Conservation (phyloP, 768 basidiomycete species). For the Collybia sordida region DNA sequence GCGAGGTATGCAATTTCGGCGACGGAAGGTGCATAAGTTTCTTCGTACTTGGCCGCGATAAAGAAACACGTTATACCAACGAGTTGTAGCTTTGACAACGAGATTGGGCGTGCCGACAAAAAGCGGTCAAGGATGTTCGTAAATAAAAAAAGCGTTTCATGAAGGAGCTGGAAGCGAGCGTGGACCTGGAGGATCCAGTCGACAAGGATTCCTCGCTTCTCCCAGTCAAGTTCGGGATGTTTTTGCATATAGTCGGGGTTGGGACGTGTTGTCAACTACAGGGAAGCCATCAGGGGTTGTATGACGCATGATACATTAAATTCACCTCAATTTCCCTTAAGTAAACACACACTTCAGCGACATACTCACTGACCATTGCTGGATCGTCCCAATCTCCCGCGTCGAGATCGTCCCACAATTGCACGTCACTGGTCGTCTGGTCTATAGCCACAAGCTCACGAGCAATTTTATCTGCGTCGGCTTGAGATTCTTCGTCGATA, state of each 20-base stretch:
- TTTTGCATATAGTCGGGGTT: conserved; percentile 81
- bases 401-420: conserved; percentile 83
- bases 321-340: conserved; percentile 79
- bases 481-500: conserved; percentile 36
- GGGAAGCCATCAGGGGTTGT: conserved; percentile 4
- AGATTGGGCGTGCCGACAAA: conserved; percentile 68
- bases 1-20: conserved; percentile 77
- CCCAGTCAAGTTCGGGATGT: conserved; percentile 85
- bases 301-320: not conserved
- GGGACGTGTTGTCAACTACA: conserved; percentile 72
- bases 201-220: conserved; percentile 83
- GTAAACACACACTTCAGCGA: conserved; percentile 84
- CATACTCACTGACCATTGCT: conserved; percentile 90
- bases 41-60: conserved; percentile 89
- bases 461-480: conserved; percentile 37
- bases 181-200: conserved; percentile 97
- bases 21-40: conserved; percentile 86
- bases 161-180: conserved; percentile 77
- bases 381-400: conserved; percentile 88
- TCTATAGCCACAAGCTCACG: conserved; percentile 30
- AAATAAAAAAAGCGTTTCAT: conserved; percentile 90
- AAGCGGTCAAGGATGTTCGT: conserved; percentile 84
- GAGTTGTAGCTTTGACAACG: conserved; percentile 84
- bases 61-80: conserved; percentile 89
- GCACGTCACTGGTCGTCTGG: conserved; percentile 38